phyloP scores from a whole-genome alignment of 2,329 filamentous ascomycete genomes.

The Aplosporella prunicola region DNA sequence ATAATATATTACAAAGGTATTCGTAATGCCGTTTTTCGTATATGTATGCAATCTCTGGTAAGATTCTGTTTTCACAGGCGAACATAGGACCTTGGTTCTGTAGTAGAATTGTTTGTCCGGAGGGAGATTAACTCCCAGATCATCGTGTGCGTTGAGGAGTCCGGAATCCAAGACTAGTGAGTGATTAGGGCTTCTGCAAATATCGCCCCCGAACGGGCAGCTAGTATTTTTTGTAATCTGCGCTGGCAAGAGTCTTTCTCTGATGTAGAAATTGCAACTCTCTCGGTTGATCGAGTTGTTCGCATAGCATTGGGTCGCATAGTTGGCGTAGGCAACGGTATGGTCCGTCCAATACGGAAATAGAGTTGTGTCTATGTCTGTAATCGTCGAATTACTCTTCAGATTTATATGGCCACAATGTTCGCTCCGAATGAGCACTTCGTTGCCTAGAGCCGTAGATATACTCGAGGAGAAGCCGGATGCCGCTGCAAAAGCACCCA shows the following conservation, averaged over 20 bases:
- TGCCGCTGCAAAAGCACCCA: slow-evolving; percentile 5
- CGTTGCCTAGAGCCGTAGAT: background rate
- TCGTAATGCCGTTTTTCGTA: background rate
- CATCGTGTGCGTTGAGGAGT: slow-evolving; percentile 15
- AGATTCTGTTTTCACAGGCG: background rate
- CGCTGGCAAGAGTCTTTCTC: slow-evolving; percentile 2
- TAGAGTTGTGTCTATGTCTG: background rate
- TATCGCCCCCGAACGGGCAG: slow-evolving; percentile 16
- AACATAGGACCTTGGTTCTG: background rate
- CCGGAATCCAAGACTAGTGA: slow-evolving; percentile 19
- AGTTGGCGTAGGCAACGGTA: background rate
- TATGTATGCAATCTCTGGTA: background rate
- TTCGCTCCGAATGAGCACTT: slow-evolving; percentile 4
- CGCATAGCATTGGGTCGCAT: slow-evolving; percentile 4
- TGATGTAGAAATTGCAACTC: slow-evolving; percentile 15
- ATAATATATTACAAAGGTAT: no score
- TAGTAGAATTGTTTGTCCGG: slow-evolving; percentile 14
- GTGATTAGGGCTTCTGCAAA: slow-evolving; percentile 13
- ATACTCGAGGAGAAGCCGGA: slow-evolving; percentile 11
- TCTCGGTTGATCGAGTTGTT: slow-evolving; percentile 7
- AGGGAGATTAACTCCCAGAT: slow-evolving; percentile 20
- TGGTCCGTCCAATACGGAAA: background rate
- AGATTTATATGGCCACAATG: background rate
- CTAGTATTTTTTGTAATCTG: slow-evolving; percentile 1
- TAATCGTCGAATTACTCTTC: background rate